These are phyloP conservation scores for rapeseed (Brassica napus) DNA, from an alignment of 345 rosid genomes.

Conservation along the genomic window Da-Ae NC_063439.1:8698501-8699000, in stretches of 20 bases:
- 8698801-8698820: neutral
- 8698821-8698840: neutral
- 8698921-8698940: too few species aligned
- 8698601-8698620: too few species aligned
- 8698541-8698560: too few species aligned
- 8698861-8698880: neutral
- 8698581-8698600: too few species aligned
- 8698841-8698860: neutral
- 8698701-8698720: neutral
- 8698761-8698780: neutral
- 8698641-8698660: too few species aligned
- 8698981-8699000: conserved; percentile 22
- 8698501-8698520: too few species aligned
- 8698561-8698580: too few species aligned
- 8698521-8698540: too few species aligned
- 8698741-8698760: neutral
- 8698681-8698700: neutral
- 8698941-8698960: too few species aligned
- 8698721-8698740: neutral
- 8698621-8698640: too few species aligned
- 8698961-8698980: conserved; percentile 1
- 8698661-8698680: neutral
- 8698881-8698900: neutral
- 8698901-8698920: too few species aligned
- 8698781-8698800: neutral